phyloP scores from a whole-genome alignment of 1,284 basidiomycete species.

The Bjerkandera adusta region DNA sequence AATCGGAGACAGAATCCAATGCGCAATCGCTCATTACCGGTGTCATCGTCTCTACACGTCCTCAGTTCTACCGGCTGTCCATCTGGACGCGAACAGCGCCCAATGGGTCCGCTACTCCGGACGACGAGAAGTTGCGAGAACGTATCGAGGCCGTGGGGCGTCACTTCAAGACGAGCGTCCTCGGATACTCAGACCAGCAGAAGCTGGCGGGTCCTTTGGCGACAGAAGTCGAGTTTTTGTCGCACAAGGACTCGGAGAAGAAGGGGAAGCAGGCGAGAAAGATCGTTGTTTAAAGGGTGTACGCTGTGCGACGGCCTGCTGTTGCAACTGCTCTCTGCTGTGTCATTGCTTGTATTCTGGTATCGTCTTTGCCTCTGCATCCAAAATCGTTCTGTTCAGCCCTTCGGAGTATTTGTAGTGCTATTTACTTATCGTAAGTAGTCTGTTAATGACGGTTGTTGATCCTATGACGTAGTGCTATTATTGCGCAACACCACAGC shows the following conservation, averaged over 20 bases:
- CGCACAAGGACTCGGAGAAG: slow-evolving; percentile 94
- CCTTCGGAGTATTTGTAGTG: slow-evolving; percentile 3
- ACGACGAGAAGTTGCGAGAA: slow-evolving; percentile 45
- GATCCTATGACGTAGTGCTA: slow-evolving; percentile 10
- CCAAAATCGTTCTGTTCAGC: too few species aligned
- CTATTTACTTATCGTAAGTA: slow-evolving; percentile 6
- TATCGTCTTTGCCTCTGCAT: slow-evolving; percentile 1
- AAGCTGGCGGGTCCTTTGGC: slow-evolving; percentile 81
- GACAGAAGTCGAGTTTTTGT: slow-evolving; percentile 93
- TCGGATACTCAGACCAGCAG: slow-evolving; percentile 76
- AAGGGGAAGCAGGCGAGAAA: slow-evolving; percentile 86
- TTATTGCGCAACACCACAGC: slow-evolving; percentile 1
- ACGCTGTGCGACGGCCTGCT: neutral
- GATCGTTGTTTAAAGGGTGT: slow-evolving; percentile 58
- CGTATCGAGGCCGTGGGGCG: slow-evolving; percentile 65
- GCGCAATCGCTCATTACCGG: slow-evolving; percentile 84
- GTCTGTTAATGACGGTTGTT: slow-evolving; percentile 7
- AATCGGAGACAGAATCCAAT: slow-evolving; percentile 44
- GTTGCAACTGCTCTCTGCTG: slow-evolving; percentile 3
- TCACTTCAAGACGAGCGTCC: slow-evolving; percentile 90
- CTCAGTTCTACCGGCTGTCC: slow-evolving; percentile 94
- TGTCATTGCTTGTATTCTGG: slow-evolving; percentile 10
- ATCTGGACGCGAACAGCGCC: slow-evolving; percentile 95
- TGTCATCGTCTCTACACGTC: slow-evolving; percentile 92
- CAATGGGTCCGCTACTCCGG: slow-evolving; percentile 29